Base-by-base conservation (phyloP, 1,139 yeast species). In the Groenewaldozyma auringiensis region DNA sequence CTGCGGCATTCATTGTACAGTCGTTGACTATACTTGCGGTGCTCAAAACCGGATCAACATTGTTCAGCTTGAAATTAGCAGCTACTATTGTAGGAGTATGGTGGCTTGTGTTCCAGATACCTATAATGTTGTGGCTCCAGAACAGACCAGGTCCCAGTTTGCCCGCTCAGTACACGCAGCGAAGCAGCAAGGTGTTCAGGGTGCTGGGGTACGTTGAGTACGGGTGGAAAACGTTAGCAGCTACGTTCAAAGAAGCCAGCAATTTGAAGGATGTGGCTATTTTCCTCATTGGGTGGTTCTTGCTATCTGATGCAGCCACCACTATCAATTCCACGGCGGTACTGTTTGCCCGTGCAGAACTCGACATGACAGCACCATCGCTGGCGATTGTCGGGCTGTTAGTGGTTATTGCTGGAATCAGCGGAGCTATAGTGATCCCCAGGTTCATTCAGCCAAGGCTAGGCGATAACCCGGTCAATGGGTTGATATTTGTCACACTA, bases 321-420 rank as follows among this genome's bases (percentile, higher is more conserved):
- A 82, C 89, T 0, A 81, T 82, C 48, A 81, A 81, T 58, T 79
- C 86, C 1, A 80, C 88, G 0, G 88, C 89, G 0, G 75, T 82
- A 21, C 59, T 82, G 40, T 82, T 82, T 64, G 83, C 87, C 1
- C 76, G 79, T 43, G 75, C 83, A 0, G 81, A 81, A 50, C 62
- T 82, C 27, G 69, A 72, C 42, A 82, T 82, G 88, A 65, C 75
- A 2, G 79, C 87, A 2, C 70, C 82, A 17, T 72, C 76, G 32
- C 64, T 82, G 35, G 82, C 83, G 1, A 58, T 72, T 6, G 72
- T 82, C 33, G 83, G 87, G 14, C 71, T 81, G 2, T 56, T 80
- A 31, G 76, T 83, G 1, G 81, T 82, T 63, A 51, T 78, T 1
- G 77, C 74, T 47, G 89, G 87, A 1, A 78, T 81, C 48, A 47